Percentiles rank a stretch among this genome's conserved stretches.
These are phyloP conservation scores for Funneliformis mosseae DNA, from an alignment of 192 early-diverging fungal genomes.

Conservation along the genomic window DNA sequence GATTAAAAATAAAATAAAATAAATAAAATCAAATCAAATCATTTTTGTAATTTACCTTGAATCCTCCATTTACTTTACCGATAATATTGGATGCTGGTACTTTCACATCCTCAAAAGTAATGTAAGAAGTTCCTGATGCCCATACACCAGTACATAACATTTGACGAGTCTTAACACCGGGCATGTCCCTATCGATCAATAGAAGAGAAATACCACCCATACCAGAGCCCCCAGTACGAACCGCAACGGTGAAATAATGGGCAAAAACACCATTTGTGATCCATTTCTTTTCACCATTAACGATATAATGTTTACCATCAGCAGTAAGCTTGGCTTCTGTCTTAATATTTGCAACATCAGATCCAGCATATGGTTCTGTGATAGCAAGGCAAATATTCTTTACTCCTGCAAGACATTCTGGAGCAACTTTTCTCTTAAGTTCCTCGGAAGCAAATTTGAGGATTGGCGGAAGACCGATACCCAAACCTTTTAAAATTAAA, in stretches of 20 bases:
- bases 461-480: conserved; percentile 77
- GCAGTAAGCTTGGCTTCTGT: conserved; percentile 66
- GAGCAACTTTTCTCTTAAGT: conserved; percentile 66
- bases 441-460: conserved; percentile 70
- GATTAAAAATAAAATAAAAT: neutral
- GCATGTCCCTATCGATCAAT: conserved; percentile 72
- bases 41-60: conserved; percentile 54
- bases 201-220: conserved; percentile 79
- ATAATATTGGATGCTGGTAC: conserved; percentile 84
- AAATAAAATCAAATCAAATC: neutral
- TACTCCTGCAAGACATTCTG: conserved; percentile 64
- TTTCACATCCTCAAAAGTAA: conserved; percentile 84
- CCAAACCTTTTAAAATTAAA: conserved; percentile 50
- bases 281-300: conserved; percentile 90
- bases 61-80: conserved; percentile 83
- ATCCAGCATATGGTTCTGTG: conserved; percentile 73
- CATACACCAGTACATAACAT: conserved; percentile 85
- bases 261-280: conserved; percentile 83
- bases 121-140: conserved; percentile 79
- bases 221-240: conserved; percentile 75
- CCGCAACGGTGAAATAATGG: conserved; percentile 82
- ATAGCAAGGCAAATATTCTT: conserved; percentile 84
- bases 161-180: conserved; percentile 76
- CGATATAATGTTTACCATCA: conserved; percentile 72
- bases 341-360: conserved; percentile 75